phyloP scores from a whole-genome alignment of 1,139 yeast species.

The Kodamaea anthophila region DNA sequence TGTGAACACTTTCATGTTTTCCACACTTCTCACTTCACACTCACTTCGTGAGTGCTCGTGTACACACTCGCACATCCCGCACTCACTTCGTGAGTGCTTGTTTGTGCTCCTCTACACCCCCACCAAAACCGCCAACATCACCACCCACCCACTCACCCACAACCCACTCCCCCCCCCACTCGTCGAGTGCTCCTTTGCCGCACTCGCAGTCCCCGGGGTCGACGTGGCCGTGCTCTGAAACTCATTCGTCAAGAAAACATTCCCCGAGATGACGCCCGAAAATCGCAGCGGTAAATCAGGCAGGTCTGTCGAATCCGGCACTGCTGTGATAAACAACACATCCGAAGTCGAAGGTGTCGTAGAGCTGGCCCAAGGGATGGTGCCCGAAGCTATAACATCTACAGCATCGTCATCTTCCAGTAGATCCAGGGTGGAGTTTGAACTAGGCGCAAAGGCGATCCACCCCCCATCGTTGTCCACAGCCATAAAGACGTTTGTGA shows the following conservation, averaged over 20 bases:
- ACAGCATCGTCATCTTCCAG: not conserved
- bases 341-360: too few relatives aligned
- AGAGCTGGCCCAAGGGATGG: conserved; percentile 52
- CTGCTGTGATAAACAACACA: too few relatives aligned
- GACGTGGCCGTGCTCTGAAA: not conserved
- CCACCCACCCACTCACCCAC: too few relatives aligned
- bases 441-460: conserved; percentile 46
- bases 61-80: too few relatives aligned
- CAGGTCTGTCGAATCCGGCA: conserved; percentile 14
- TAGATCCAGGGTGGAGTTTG: not conserved
- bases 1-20: too few relatives aligned
- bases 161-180: conserved; percentile 1
- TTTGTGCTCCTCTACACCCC: too few relatives aligned
- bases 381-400: conserved; percentile 29
- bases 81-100: too few relatives aligned
- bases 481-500: conserved; percentile 53
- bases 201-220: conserved; percentile 5
- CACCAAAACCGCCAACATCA: too few relatives aligned
- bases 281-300: conserved; percentile 36
- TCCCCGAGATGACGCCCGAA: conserved; percentile 26
- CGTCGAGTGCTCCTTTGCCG: conserved; percentile 6
- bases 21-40: too few relatives aligned
- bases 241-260: conserved; percentile 24
- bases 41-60: too few relatives aligned
- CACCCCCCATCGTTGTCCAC: conserved; percentile 57